Evolutionary conservation across 768 basidiomycete genomes (phyloP).

Genomic region (Lactarius trivialis): DNA sequence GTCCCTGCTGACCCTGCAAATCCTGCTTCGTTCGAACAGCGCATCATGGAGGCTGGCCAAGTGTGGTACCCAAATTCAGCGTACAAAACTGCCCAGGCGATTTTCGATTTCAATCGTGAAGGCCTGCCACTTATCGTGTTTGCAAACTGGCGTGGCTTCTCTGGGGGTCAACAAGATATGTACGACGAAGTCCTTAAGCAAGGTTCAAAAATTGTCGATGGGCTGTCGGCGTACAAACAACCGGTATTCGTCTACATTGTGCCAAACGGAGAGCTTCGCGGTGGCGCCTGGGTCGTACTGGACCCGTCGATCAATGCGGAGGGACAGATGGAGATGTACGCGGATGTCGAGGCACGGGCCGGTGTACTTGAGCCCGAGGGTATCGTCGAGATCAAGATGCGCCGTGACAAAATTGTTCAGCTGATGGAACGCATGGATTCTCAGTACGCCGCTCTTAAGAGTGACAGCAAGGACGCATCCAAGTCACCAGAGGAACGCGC

Average conservation of each 20-base stretch:
- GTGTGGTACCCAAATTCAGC: constrained; percentile 99
- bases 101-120: constrained; percentile 98
- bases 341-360: constrained; percentile 90
- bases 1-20: constrained; percentile 98
- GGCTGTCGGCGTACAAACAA: constrained; percentile 92
- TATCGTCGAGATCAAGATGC: constrained; percentile 96
- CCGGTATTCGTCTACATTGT: constrained; percentile 98
- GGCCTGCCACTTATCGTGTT: constrained; percentile 96
- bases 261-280: constrained; percentile 96
- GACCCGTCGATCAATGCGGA: constrained; percentile 96
- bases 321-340: constrained; percentile 97
- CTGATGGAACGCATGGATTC: constrained; percentile 93
- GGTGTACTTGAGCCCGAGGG: constrained; percentile 98
- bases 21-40: constrained; percentile 91
- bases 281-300: constrained; percentile 98
- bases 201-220: constrained; percentile 98
- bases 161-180: constrained; percentile 99
- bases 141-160: constrained; percentile 99
- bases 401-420: constrained; percentile 82
- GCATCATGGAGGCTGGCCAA: constrained; percentile 99
- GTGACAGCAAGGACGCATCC: constrained; percentile 65
- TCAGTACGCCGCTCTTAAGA: constrained; percentile 74
- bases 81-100: constrained; percentile 98
- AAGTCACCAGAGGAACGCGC: constrained; percentile 72
- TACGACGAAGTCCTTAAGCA: constrained; percentile 96